Conservation (phyloP, 495 filamentous ascomycete species). For the Penicillium waksmanii region DNA sequence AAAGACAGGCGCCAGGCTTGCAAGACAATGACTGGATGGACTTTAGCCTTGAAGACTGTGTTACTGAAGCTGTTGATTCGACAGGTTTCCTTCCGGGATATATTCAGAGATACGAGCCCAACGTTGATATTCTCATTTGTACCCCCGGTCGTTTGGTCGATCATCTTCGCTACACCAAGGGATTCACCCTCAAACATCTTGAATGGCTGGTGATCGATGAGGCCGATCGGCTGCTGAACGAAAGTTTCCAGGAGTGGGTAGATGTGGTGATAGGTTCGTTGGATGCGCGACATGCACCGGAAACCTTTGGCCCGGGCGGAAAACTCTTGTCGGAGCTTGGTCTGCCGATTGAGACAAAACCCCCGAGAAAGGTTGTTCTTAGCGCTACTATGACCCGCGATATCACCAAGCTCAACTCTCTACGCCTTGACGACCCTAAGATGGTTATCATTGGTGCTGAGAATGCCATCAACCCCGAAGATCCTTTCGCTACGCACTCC, state of each 20-base stretch:
- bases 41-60: constrained; percentile 49
- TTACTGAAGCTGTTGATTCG: constrained; percentile 42
- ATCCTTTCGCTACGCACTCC: constrained; percentile 23
- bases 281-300: constrained; percentile 50
- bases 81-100: constrained; percentile 59
- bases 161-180: constrained; percentile 82
- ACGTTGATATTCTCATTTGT: constrained; percentile 86
- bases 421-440: constrained; percentile 74
- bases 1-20: constrained; percentile 40
- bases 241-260: constrained; percentile 93
- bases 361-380: constrained; percentile 73
- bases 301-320: constrained; percentile 52
- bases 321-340: constrained; percentile 41
- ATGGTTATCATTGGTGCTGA: constrained; percentile 71
- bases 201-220: constrained; percentile 94
- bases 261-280: constrained; percentile 69
- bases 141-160: constrained; percentile 93
- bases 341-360: constrained; percentile 40
- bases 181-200: constrained; percentile 78
- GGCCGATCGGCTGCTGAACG: constrained; percentile 87
- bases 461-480: constrained; percentile 37
- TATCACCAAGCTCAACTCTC: constrained; percentile 71
- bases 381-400: constrained; percentile 95
- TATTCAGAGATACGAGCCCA: constrained; percentile 63
- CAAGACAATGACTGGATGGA: constrained; percentile 52